Base-by-base conservation (phyloP, 2,329 filamentous ascomycete genomes). In the Claviceps digitariae region DNA sequence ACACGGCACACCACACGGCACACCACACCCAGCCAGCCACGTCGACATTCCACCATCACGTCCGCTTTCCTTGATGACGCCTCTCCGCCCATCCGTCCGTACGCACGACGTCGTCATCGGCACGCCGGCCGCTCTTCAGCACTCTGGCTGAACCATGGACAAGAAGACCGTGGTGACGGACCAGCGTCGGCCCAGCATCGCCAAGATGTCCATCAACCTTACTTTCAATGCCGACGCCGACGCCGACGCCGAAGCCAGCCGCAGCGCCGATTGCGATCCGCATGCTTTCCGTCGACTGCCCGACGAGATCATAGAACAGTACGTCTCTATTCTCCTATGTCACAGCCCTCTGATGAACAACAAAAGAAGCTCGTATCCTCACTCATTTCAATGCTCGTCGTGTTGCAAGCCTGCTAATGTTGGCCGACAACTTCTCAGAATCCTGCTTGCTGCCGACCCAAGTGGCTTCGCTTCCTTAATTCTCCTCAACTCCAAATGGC, bases 281-380 rank as follows among this genome's bases (percentile, higher is more conserved):
- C 50, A 47, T 3, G 56, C 75, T 36, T 80, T 84, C 59, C 72
- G 77, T 38, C 73, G 70, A 47, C 71, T 86, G 12, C 83, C 83
- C 6, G 79, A 83, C 65, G 82, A 86, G 65, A 86, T 86, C 55
- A 84, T 86, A 59, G 71, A 84, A 62, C 80, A 84, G 83, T 86
- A 69, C 66, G 78, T 13, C 25, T 25, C 17, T 25, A 12, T 20
- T 13, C 15, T n/a, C 41, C n/a, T 17, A 2, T 17, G 10, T 2
- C 21, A 27, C 49, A 7, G 17, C 17, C 34, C 36, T 38, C 15
- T 38, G 36, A n/a, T 23, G 46, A 29, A 17, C 29, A 17, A 44
- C 5, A 45, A n/a, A 27, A 25, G 12, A 17, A 13, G 8, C 43
- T 27, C 43, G 21, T 2, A 4, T 17, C 23, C 15, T 21, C 4